Evolutionary conservation across 352 stramenopile species (phyloP).

Genomic region (Globisporangium middletonii): DNA sequence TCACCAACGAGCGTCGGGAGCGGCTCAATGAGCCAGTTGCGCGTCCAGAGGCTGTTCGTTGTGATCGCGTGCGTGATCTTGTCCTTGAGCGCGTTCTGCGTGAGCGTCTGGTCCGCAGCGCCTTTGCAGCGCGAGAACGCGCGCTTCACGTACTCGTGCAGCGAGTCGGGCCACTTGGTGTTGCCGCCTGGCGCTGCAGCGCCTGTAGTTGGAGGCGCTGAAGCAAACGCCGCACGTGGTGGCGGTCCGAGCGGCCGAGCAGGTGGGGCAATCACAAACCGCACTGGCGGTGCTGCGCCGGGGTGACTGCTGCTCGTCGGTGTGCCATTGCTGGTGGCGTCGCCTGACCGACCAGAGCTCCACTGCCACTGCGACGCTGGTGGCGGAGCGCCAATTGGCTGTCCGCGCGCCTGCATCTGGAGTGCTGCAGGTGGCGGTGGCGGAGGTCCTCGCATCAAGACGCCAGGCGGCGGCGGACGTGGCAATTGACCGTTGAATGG

Average conservation of each 20-base stretch:
- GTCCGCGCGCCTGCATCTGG: constrained; percentile 10
- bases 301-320: constrained; percentile 11
- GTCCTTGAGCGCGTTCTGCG: constrained; percentile 76
- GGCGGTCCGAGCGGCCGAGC: constrained; percentile 11
- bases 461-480: constrained; percentile 1
- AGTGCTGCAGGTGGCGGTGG: constrained; percentile 11
- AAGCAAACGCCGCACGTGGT: constrained; percentile 9
- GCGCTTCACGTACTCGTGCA: constrained; percentile 85
- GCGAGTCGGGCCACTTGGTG: constrained; percentile 75
- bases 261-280: constrained; percentile 30
- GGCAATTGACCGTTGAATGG: constrained; percentile 2
- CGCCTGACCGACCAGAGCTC: constrained; percentile 29
- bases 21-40: constrained; percentile 74
- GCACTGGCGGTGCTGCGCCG: constrained; percentile 30
- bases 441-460: constrained; percentile 6
- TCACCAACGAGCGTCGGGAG: constrained; percentile 67
- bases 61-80: constrained; percentile 82
- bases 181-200: constrained; percentile 20
- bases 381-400: not conserved
- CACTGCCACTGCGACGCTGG: constrained; percentile 58
- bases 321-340: not conserved
- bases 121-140: constrained; percentile 78
- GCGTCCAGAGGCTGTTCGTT: constrained; percentile 79
- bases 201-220: constrained; percentile 9
- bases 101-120: constrained; percentile 65